These are phyloP conservation scores for Arthroderma sp. DNA, from an alignment of 2,329 filamentous ascomycete genomes.

Conservation along the genomic window DNA sequence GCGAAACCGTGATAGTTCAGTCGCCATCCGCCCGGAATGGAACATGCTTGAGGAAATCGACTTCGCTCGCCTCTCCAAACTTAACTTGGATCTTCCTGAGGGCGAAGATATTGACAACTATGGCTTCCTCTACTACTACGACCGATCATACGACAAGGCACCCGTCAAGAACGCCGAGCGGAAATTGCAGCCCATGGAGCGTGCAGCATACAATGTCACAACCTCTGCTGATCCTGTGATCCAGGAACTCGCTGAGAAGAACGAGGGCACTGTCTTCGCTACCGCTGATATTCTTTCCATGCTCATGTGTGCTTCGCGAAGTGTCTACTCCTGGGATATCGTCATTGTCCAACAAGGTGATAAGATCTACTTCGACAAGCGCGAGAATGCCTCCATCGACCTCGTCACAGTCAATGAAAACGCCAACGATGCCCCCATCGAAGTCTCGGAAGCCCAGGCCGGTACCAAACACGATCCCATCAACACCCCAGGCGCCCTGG, in stretches of 20 bases:
- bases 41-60: constrained; percentile 94
- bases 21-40: constrained; percentile 95
- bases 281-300: constrained; percentile 96
- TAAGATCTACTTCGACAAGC: constrained; percentile 99
- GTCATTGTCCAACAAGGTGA: constrained; percentile 84
- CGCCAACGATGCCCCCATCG: constrained; percentile 83
- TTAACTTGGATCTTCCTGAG: constrained; percentile 88
- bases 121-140: constrained; percentile 97
- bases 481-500: constrained; percentile 85
- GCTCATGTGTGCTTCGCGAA: constrained; percentile 96
- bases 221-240: constrained; percentile 93
- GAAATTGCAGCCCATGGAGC: constrained; percentile 78
- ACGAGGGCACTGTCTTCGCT: constrained; percentile 92
- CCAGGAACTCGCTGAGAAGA: constrained; percentile 89
- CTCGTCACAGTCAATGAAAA: constrained; percentile 99
- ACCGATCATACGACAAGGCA: constrained; percentile 86
- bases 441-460: constrained; percentile 54
- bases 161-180: constrained; percentile 79
- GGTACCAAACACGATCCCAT: constrained; percentile 68
- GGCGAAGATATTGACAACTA: constrained; percentile 93
- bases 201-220: constrained; percentile 94
- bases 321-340: constrained; percentile 96
- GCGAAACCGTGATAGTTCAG: constrained; percentile 87
- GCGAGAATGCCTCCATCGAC: constrained; percentile 84
- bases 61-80: constrained; percentile 85